Base-by-base conservation (phyloP, 2,329 filamentous ascomycete genomes). In the Myriosclerotinia curreyana region DNA sequence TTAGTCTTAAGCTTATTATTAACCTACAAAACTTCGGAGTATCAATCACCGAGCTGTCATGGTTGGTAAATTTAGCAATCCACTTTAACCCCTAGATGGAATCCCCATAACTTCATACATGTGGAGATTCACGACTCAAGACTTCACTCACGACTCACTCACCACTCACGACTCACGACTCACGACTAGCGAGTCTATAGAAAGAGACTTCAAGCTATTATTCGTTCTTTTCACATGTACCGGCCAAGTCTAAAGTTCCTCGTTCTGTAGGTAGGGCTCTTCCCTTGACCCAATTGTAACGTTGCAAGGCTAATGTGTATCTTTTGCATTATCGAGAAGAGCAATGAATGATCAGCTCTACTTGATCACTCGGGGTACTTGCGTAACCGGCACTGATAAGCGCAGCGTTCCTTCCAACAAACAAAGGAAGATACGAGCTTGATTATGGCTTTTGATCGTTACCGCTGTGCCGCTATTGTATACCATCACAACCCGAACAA, bases 401-500 rank as follows among this genome's bases (percentile, higher is more conserved):
- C 20, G 42, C 40, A 22, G 20, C n/a, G 20, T 17, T 58, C 54
- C 54, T 58, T 46, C 28, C 40, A 56, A 46, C 54, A 46, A 34
- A 34, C 34, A 53, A 53, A 53, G 31, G 20, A 38, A 53, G 22
- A 20, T 36, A 53, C 50, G 12, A 52, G 50, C 4, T 52, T 52
- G 20, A 5, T 53, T 31, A 31, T 31, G 11, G 14, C 2, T 5
- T 50, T 20, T 25, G 36, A 25, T 34, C n/a, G 11, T 25, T 51
- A 3, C 14, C 6, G 34, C 49, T 52, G 22, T 40, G 46, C 22
- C 49, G 8, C 22, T 40, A 20, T 31, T 46, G 38, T 54, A 8
- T 38, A 53, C 60, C 38, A 28, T 53, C 31, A 38, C 50, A 46
- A 51, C 25, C 60, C 59, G 28, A 61, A 22, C 20, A 54, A 46